These are phyloP conservation scores for Pseudozyma hubeiensis DNA, from an alignment of 1,284 basidiomycete species.

Conservation along the genomic window DNA sequence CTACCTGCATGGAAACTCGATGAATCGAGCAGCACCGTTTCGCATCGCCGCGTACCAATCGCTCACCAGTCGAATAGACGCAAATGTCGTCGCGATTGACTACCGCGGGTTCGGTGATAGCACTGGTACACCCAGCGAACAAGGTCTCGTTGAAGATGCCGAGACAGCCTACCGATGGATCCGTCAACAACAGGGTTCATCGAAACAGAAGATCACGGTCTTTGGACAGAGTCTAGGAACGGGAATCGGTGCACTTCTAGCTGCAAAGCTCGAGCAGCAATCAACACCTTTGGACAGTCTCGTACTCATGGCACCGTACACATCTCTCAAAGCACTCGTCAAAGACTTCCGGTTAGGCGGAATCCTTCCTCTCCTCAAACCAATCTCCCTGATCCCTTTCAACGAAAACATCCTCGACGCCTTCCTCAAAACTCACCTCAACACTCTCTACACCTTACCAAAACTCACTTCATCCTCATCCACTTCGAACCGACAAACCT, in stretches of 20 bases:
- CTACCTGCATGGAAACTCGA: constrained; percentile 88
- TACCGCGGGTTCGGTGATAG: constrained; percentile 95
- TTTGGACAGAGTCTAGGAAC: constrained; percentile 87
- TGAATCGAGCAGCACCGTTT: constrained; percentile 77
- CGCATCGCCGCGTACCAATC: constrained; percentile 77
- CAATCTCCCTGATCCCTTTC: constrained; percentile 78
- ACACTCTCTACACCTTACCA: constrained; percentile 36
- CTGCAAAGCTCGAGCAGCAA: constrained; percentile 72
- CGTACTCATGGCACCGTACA: constrained; percentile 82
- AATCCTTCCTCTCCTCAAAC: constrained; percentile 77
- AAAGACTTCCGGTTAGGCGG: constrained; percentile 75
- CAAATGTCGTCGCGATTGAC: constrained; percentile 85
- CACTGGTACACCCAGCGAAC: constrained; percentile 79
- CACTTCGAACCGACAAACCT: constrained; percentile 65
- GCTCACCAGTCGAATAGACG: constrained; percentile 75
- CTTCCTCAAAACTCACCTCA: constrained; percentile 76
- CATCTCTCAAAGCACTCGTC: constrained; percentile 76
- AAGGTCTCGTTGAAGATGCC: constrained; percentile 81
- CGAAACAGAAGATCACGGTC: constrained; percentile 74
- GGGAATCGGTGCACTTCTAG: constrained; percentile 75
- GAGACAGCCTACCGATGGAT: constrained; percentile 85
- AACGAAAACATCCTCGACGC: constrained; percentile 75
- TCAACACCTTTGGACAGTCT: constrained; percentile 73
- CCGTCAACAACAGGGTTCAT: constrained; percentile 49
- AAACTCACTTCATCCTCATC: constrained; percentile 4